phyloP scores from a whole-genome alignment of 768 basidiomycete genomes.

The Leucocoprinus sp. region DNA sequence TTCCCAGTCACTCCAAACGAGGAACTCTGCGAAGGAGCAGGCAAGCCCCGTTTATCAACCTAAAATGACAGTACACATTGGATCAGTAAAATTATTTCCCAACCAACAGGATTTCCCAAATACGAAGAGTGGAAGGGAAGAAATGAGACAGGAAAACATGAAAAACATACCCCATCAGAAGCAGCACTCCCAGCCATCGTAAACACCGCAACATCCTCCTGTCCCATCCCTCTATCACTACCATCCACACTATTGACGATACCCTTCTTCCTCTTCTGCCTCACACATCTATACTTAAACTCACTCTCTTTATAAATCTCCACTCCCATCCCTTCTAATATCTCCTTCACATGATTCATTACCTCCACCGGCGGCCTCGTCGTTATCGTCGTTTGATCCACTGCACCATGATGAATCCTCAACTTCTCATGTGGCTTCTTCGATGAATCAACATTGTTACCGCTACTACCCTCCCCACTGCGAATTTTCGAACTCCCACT shows the following conservation, averaged over 20 bases:
- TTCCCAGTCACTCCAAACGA: conserved; percentile 62
- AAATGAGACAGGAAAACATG: conserved; percentile 11
- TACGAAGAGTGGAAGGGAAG: too few species aligned
- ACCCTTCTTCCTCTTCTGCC: conserved; percentile 65
- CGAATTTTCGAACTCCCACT: too few species aligned
- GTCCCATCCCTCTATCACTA: conserved; percentile 19
- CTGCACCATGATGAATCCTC: conserved; percentile 84
- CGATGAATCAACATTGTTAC: conserved; percentile 23
- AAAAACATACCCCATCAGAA: conserved; percentile 77
- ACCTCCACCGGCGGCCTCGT: conserved; percentile 79
- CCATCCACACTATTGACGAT: conserved; percentile 34
- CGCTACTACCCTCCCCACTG: too few species aligned
- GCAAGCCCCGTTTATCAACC: conserved; percentile 88
- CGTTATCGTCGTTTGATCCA: conserved; percentile 86
- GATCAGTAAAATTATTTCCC: too few species aligned
- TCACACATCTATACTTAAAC: conserved; percentile 82
- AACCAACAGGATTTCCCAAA: too few species aligned
- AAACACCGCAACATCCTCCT: conserved; percentile 5
- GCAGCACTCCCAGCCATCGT: conserved; percentile 71
- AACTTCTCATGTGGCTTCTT: conserved; percentile 33
- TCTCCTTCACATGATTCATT: conserved; percentile 73
- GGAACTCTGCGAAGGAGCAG: conserved; percentile 62
- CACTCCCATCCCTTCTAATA: conserved; percentile 84
- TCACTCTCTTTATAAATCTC: conserved; percentile 85
- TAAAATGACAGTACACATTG: conserved; percentile 21